phyloP scores from a whole-genome alignment of 2,329 filamentous ascomycete species.

The Colletotrichum melonis region DNA sequence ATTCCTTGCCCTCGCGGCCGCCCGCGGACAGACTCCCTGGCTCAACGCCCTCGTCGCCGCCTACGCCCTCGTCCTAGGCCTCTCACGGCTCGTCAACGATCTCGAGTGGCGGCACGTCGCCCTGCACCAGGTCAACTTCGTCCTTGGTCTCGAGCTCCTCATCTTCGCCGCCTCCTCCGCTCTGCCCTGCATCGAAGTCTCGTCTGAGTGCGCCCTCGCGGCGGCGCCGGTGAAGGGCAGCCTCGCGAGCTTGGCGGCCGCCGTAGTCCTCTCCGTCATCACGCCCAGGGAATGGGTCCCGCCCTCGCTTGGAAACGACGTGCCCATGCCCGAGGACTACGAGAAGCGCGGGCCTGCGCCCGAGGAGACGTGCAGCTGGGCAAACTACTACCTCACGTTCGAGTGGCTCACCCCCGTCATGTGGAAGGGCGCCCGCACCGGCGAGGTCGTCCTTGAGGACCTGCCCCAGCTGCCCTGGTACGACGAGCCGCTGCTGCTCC shows the following conservation, averaged over 20 bases:
- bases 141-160: conserved; percentile 50
- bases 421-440: conserved; percentile 55
- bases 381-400: conserved; percentile 62
- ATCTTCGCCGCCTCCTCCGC: conserved; percentile 50
- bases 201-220: conserved; percentile 42
- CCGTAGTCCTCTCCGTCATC: conserved; percentile 52
- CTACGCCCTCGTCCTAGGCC: conserved; percentile 57
- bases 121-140: conserved; percentile 61
- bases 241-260: conserved; percentile 49
- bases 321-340: conserved; percentile 52
- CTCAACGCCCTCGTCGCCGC: conserved; percentile 49
- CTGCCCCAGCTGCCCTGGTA: conserved; percentile 65
- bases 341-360: conserved; percentile 53
- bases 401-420: conserved; percentile 62
- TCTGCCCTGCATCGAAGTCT: conserved; percentile 56
- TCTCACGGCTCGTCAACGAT: conserved; percentile 54
- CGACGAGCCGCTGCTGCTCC: conserved; percentile 62
- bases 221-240: conserved; percentile 44
- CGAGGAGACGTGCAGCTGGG: conserved; percentile 66
- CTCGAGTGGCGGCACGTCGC: conserved; percentile 57
- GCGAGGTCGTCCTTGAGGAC: conserved; percentile 57
- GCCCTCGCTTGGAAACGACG: conserved; percentile 51
- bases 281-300: conserved; percentile 65
- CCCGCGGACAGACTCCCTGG: conserved; percentile 47
- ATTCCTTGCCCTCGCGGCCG: conserved; percentile 51